Base-by-base conservation (phyloP, 352 stramenopile genomes). In the Phytopythium helicoides region DNA sequence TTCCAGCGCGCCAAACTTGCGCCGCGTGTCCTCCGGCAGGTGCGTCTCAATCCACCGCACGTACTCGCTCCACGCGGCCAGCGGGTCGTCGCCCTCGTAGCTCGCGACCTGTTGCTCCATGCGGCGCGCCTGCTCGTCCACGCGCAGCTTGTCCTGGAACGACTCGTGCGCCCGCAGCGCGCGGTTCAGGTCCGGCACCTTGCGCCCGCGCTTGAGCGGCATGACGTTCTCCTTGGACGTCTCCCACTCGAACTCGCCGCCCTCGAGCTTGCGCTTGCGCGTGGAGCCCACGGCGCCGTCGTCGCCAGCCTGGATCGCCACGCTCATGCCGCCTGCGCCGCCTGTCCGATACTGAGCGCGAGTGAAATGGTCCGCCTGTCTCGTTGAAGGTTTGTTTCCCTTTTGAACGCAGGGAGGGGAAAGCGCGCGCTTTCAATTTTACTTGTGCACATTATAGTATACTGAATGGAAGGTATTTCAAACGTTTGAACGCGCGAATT, bases 191-290 rank as follows among this genome's bases (percentile, higher is more conserved):
- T 95, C 81, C 5, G 60, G 53, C 25, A 95, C 82, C 46, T 90
- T 89, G 15, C 85, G 83, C 4, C 85, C 85, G 25, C 81, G 65
- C 52, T 89, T 87, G 39, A 95, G 63, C 38, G 85, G 85, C 71
- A 91, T 75, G n/a, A 95, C 81, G 57, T 95, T 95, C 61, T 95
- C 85, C 56, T 95, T 95, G 31, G 81, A 83, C 58, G 66, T 75
- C 62, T 95, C 85, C 85, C 85, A 95, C 67, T 84, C 76, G 56
- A 91, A 94, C 38, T 73, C 70, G 54, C 39, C 31, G 15, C 12
- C 33, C 11, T 25, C 39, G 11, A 45, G 38, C 44, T 66, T 68
- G 52, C 69, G 69, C 66, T 79, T 79, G 18, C 53, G 58, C 23
- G 41, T 54, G 22, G 38, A n/a, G n/a, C n/a, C n/a, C n/a, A n/a